phyloP scores from a whole-genome alignment of 345 rosid species.

The Aquilaria sinensis region DNA sequence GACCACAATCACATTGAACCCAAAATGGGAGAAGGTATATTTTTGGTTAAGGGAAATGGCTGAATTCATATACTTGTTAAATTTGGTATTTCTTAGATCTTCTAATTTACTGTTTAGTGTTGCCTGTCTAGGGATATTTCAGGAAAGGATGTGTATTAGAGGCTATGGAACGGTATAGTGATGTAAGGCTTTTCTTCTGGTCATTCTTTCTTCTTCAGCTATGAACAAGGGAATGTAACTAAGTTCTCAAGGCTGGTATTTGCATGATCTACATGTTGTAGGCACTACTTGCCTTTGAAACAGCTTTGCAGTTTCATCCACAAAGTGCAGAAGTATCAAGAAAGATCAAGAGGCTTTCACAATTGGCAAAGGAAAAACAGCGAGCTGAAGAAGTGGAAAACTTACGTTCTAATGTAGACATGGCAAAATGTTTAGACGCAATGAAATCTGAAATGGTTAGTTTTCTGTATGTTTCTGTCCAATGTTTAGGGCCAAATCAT shows the following conservation, averaged over 20 bases:
- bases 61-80: not conserved
- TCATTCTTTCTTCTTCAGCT: not conserved
- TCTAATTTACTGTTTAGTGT: not conserved
- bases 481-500: not conserved
- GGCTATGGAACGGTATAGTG: slow-evolving; percentile 89
- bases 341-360: slow-evolving; percentile 72
- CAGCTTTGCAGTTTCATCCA: slow-evolving; percentile 64
- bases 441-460: slow-evolving; percentile 71
- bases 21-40: slow-evolving; percentile 90
- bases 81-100: not conserved
- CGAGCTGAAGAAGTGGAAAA: slow-evolving; percentile 81
- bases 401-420: slow-evolving; percentile 69
- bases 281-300: slow-evolving; percentile 81
- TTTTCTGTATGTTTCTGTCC: slow-evolving; percentile 1
- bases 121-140: slow-evolving; percentile 68
- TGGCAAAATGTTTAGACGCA: slow-evolving; percentile 59
- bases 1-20: slow-evolving; percentile 71
- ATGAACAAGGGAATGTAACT: not conserved
- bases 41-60: not conserved
- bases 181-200: slow-evolving; percentile 36
- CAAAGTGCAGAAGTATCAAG: slow-evolving; percentile 83
- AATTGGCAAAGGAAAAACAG: slow-evolving; percentile 69
- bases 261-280: slow-evolving; percentile 14
- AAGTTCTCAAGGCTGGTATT: slow-evolving; percentile 5
- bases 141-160: slow-evolving; percentile 94